Base-by-base conservation (phyloP, 2,329 filamentous ascomycete genomes). In the Pseudonectria foliicola region DNA sequence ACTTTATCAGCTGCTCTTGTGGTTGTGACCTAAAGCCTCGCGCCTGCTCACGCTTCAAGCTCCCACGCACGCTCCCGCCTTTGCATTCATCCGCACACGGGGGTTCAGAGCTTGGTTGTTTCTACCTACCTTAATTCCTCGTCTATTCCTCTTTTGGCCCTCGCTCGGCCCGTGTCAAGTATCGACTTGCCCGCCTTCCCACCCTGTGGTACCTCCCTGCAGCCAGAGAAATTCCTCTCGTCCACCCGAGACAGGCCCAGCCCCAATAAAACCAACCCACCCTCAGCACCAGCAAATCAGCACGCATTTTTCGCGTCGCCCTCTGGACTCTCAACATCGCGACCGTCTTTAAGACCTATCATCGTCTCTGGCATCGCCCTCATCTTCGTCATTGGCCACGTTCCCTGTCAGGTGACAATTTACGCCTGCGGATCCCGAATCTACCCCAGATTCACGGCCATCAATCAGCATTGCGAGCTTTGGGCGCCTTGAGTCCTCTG, bases 351-450 rank as follows among this genome's bases (percentile, higher is more conserved):
- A 50, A 66, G 54, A 64, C 70, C 71, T 75, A 73, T 75, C 69
- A 73, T 55, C 57, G 58, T 63, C 61, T 53, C 54, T 52, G 68
- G 52, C 61, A 49, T 59, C 55, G 41, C 42, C 51, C 47, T 68
- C 57, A 55, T 45, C 48, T 34, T 57, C 57, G 58, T 52, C 52
- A 75, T 75, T 75, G 71, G 70, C 50, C 57, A 45, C 54, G 39
- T 40, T 39, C 40, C 38, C 48, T 47, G 62, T 74, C 72, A 73
- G 70, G 69, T 75, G 72, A 75, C 71, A 48, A 43, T 34, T 43
- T 42, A 40, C 50, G 44, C 40, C 56, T 58, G 56, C 55, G 55
- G 56, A 54, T 53, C 50, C 49, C 44, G 43, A 43, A 42, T 50
- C 46, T 50, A 49, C 50, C 41, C 46, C 48, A 46, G 38, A 49